Conservation (phyloP, 257 asterid species). For the Lavandula angustifolia region DNA sequence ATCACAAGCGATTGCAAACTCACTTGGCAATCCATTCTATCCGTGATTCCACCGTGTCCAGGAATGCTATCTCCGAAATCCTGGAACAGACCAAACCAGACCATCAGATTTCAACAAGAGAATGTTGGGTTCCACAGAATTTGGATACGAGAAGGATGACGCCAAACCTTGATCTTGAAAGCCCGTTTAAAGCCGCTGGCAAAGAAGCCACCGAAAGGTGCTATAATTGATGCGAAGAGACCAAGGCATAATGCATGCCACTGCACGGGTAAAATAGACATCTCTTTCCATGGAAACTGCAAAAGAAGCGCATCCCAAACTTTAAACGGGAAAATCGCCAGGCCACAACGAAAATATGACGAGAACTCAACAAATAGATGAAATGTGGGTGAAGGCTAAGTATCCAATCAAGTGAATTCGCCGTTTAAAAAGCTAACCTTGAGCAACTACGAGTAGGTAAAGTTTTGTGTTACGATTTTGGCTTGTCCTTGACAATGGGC, state of each 20-base stretch:
- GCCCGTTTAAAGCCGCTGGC: slow-evolving; percentile 99
- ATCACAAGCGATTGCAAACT: slow-evolving; percentile 6
- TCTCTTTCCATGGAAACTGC: slow-evolving; percentile 79
- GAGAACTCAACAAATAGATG: background rate
- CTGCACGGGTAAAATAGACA: slow-evolving; percentile 72
- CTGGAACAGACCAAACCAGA: slow-evolving; percentile 39
- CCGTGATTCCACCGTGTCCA: slow-evolving; percentile 99
- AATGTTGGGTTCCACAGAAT: slow-evolving; percentile 10
- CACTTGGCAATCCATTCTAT: slow-evolving; percentile 99
- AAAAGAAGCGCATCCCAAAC: slow-evolving; percentile 29
- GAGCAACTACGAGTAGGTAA: background rate
- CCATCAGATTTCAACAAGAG: slow-evolving; percentile 18
- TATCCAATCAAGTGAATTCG: slow-evolving; percentile 11
- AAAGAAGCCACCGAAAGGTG: slow-evolving; percentile 98
- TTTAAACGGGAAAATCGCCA: background rate
- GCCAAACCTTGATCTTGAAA: slow-evolving; percentile 85
- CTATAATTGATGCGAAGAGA: slow-evolving; percentile 90
- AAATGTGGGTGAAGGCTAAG: slow-evolving; percentile 20
- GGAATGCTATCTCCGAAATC: slow-evolving; percentile 99
- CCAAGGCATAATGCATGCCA: slow-evolving; percentile 89
- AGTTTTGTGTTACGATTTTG: background rate
- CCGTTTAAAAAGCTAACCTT: slow-evolving; percentile 9
- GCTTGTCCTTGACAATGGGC: background rate
- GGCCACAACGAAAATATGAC: too few species aligned
- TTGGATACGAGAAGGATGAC: slow-evolving; percentile 24